Evolutionary conservation across 257 asterid species (phyloP).

Genomic region (Thymus quinquecostatus): DNA sequence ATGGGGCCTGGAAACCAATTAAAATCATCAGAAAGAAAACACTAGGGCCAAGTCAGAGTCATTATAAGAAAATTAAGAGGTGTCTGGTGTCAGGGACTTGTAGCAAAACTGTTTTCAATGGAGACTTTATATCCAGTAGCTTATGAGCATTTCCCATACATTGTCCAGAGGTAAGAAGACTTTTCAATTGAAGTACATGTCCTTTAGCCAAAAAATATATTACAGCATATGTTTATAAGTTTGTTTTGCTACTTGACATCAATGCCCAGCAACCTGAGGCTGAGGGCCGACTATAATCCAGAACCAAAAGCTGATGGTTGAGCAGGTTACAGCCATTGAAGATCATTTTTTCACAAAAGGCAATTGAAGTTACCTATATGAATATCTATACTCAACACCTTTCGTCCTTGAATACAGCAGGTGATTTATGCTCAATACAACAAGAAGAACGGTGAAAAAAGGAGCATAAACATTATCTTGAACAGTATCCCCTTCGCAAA

Average conservation of each 20-base stretch:
- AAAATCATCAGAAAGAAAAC: slow-evolving; percentile 36
- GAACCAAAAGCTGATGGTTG: slow-evolving; percentile 6
- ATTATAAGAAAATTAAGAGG: neutral
- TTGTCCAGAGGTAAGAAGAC: slow-evolving; percentile 1
- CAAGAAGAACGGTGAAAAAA: neutral
- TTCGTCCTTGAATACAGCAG: neutral
- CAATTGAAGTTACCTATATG: neutral
- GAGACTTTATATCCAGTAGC: neutral
- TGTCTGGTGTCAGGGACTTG: slow-evolving; percentile 13
- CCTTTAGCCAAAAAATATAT: neutral
- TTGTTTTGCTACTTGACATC: slow-evolving; percentile 5
- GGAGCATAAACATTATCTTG: neutral
- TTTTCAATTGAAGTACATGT: neutral
- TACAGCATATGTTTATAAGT: neutral
- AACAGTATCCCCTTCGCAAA: neutral
- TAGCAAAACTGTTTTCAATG: neutral
- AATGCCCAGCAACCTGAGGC: neutral
- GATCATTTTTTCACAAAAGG: neutral
- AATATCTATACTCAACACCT: too few species aligned
- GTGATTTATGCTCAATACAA: neutral
- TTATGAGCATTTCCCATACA: neutral
- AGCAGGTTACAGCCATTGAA: neutral
- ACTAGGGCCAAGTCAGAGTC: neutral
- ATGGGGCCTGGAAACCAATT: slow-evolving; percentile 51
- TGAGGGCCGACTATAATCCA: neutral